phyloP scores from a whole-genome alignment of 148 eudicot species.

The Pharnaceum exiguum region DNA sequence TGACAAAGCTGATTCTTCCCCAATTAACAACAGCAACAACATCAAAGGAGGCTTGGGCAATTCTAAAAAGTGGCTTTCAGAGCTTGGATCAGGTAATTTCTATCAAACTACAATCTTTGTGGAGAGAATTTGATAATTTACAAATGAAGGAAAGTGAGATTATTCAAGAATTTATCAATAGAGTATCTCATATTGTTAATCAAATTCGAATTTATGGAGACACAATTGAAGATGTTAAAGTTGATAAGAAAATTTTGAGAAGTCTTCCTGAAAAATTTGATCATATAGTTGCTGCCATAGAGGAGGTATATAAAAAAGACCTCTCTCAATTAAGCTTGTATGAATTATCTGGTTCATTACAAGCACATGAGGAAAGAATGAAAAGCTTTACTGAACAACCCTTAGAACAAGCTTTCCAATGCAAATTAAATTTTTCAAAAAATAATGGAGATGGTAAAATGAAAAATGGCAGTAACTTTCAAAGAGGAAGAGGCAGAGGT shows the following conservation, averaged over 20 bases:
- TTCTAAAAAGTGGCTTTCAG: not conserved
- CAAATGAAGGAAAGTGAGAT: not conserved
- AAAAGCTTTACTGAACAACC: not conserved
- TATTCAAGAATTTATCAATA: not conserved
- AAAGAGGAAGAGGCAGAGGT: too few relatives aligned
- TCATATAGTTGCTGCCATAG: not conserved
- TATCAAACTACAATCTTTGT: not conserved
- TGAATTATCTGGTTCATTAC: constrained; percentile 1
- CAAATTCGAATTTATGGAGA: constrained; percentile 2
- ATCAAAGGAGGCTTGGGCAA: not conserved
- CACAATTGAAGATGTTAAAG: constrained; percentile 1
- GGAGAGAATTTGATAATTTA: not conserved
- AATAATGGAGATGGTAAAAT: not conserved
- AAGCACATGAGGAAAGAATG: constrained; percentile 7
- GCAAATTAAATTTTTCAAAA: not conserved
- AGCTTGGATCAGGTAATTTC: not conserved
- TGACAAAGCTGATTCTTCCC: too few relatives aligned
- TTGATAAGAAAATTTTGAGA: not conserved
- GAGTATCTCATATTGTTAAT: not conserved
- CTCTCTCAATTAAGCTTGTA: not conserved
- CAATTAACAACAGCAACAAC: too few relatives aligned
- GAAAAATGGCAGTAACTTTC: not conserved
- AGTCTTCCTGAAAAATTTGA: not conserved
- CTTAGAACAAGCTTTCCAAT: not conserved
- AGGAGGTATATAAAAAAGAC: constrained; percentile 4